These are phyloP conservation scores for Trichoderma reesei DNA, from an alignment of 495 filamentous ascomycete genomes.

Conservation along the genomic window DNA sequence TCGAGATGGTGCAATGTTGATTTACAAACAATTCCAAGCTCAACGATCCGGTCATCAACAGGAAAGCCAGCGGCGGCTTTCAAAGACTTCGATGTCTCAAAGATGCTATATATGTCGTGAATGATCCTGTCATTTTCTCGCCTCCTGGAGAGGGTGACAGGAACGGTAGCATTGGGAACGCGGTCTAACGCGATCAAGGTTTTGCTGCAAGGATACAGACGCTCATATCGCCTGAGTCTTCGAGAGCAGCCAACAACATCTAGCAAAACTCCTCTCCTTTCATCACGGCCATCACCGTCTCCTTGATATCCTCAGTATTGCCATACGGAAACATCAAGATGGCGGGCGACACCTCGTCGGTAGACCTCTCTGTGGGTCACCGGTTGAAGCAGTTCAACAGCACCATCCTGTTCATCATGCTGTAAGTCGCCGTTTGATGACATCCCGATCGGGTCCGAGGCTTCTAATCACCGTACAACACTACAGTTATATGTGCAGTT, in stretches of 20 bases:
- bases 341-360: background rate
- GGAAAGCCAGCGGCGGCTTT: background rate
- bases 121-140: background rate
- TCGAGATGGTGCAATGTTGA: background rate
- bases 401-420: slow-evolving; percentile 15
- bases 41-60: background rate
- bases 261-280: background rate
- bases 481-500: slow-evolving; percentile 13
- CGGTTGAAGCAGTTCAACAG: slow-evolving; percentile 15
- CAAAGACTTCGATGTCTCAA: background rate
- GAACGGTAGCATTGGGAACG: background rate
- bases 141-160: background rate
- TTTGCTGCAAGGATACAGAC: background rate
- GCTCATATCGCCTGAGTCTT: background rate
- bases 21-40: background rate
- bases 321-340: background rate
- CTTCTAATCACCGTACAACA: background rate
- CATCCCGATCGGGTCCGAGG: background rate
- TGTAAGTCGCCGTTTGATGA: slow-evolving; percentile 3
- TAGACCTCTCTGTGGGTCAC: slow-evolving; percentile 10
- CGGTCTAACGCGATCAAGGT: background rate
- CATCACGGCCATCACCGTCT: background rate
- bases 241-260: background rate
- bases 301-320: background rate
- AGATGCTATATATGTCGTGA: slow-evolving; percentile 6